Base-by-base conservation (phyloP, 768 basidiomycete species). In the Holtermanniella nyarrowii region DNA sequence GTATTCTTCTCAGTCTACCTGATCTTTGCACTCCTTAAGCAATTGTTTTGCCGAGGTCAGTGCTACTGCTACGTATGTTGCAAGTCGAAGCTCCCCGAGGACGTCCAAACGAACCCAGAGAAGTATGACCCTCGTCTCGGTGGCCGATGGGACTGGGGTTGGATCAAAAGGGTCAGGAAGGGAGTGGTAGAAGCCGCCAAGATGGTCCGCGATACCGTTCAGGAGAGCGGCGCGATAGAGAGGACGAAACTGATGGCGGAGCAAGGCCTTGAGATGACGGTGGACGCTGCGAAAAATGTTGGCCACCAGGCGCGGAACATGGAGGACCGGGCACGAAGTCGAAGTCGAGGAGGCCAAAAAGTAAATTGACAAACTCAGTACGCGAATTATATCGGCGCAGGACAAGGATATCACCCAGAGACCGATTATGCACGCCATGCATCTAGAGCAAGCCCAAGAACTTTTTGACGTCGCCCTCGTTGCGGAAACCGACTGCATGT, bases 401-500 rank as follows among this genome's bases (percentile, higher is more conserved):
- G n/a, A n/a, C n/a, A n/a, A n/a, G n/a, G n/a, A n/a, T n/a, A n/a
- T n/a, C n/a, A n/a, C n/a, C n/a, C n/a, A n/a, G n/a, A n/a, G n/a
- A n/a, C n/a, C n/a, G n/a, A n/a, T n/a, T n/a, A n/a, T n/a, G n/a
- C n/a, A n/a, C n/a, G n/a, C n/a, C n/a, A n/a, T n/a, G n/a, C n/a
- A n/a, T n/a, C 45, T 46, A 60, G 1, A 62, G 54, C 55, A 62
- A 52, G n/a, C 46, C 51, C 5, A 65, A 40, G 55, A 65, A 65
- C 46, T 62, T 62, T 44, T 61, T 56, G 53, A 65, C 50, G 22
- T 65, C 60, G 25, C 49, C 56, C 45, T 62, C 61, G 5, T 39
- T 39, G 22, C 56, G 25, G 53, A 65, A 61, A 0, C 63, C 63
- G 20, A 65, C 63, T 65, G 22, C 4, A 21, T 3, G 44, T 20